These are phyloP conservation scores for Sporothrix euskadiensis DNA, from an alignment of 2,329 filamentous ascomycete genomes.

Conservation along the genomic window DNA sequence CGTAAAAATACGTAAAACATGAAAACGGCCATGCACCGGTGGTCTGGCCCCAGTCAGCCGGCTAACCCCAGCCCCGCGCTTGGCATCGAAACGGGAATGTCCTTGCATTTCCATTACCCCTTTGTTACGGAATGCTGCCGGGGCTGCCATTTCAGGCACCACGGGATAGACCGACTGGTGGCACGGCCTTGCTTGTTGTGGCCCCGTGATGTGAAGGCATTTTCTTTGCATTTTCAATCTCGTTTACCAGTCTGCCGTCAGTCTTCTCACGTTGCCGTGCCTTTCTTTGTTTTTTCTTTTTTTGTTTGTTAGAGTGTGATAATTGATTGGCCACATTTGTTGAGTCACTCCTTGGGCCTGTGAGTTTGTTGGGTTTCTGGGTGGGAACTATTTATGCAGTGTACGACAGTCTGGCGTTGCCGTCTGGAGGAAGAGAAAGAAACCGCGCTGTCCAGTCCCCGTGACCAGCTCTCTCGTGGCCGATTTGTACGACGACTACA, in stretches of 20 bases:
- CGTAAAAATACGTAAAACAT: slow-evolving; percentile 27
- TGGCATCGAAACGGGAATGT: slow-evolving; percentile 28
- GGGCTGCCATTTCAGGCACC: slow-evolving; percentile 19
- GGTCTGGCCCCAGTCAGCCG: slow-evolving; percentile 28
- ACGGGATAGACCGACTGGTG: slow-evolving; percentile 11
- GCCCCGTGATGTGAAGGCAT: slow-evolving; percentile 22
- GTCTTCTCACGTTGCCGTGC: not conserved
- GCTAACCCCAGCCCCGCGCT: slow-evolving; percentile 34
- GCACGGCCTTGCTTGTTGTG: not conserved
- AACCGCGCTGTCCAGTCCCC: too few relatives aligned
- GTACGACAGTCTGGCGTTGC: not conserved
- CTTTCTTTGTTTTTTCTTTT: not conserved
- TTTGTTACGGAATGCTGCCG: slow-evolving; percentile 33
- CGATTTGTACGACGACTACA: too few relatives aligned
- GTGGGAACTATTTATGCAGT: not conserved
- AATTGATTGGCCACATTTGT: not conserved
- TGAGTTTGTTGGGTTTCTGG: not conserved
- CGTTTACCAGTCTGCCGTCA: not conserved
- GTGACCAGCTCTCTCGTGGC: too few relatives aligned
- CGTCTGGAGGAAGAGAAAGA: too few relatives aligned
- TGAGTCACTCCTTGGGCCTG: not conserved
- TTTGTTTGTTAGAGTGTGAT: not conserved
- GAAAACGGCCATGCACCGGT: slow-evolving; percentile 18
- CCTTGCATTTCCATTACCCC: slow-evolving; percentile 38
- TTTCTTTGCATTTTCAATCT: not conserved